Conservation (phyloP, 2,329 filamentous ascomycete species). For the Whalleya microplaca region DNA sequence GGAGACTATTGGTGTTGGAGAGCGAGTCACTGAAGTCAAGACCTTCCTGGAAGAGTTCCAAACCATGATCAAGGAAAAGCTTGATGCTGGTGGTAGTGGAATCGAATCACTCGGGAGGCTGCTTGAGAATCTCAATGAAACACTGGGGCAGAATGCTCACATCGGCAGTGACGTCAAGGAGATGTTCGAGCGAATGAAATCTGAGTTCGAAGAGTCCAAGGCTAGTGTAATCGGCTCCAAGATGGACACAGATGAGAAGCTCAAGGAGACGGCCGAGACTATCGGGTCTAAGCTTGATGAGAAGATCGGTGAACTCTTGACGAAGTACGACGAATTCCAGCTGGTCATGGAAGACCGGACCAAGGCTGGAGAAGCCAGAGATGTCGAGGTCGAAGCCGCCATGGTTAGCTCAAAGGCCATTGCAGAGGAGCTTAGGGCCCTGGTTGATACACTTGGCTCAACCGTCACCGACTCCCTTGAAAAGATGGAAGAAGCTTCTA, state of each 20-base stretch:
- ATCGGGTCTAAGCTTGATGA: constrained; percentile 63
- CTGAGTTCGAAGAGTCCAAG: constrained; percentile 86
- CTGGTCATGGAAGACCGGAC: constrained; percentile 73
- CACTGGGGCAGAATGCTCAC: constrained; percentile 59
- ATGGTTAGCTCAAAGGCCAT: constrained; percentile 76
- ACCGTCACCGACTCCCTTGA: constrained; percentile 82
- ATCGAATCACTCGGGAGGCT: constrained; percentile 74
- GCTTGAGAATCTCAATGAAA: constrained; percentile 68
- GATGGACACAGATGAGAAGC: constrained; percentile 82
- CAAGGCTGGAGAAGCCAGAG: constrained; percentile 73
- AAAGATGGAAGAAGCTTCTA: constrained; percentile 85
- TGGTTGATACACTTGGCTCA: constrained; percentile 82
- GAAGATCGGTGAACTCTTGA: constrained; percentile 75
- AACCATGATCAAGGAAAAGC: constrained; percentile 72
- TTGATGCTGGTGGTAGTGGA: constrained; percentile 74
- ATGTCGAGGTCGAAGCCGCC: constrained; percentile 72
- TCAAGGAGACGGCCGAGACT: constrained; percentile 59
- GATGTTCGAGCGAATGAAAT: constrained; percentile 74
- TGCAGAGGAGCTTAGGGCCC: constrained; percentile 83
- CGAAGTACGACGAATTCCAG: constrained; percentile 88
- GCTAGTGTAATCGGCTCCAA: constrained; percentile 79
- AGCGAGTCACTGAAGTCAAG: constrained; percentile 80
- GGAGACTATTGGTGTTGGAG: constrained; percentile 77
- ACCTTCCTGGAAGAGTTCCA: constrained; percentile 77
- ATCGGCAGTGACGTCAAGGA: constrained; percentile 69